Percentiles rank a stretch among this genome's conserved stretches.
Evolutionary conservation across 176 grass and related monocot genomes (phyloP).

Genomic region (Rhynchospora tenuis): DNA sequence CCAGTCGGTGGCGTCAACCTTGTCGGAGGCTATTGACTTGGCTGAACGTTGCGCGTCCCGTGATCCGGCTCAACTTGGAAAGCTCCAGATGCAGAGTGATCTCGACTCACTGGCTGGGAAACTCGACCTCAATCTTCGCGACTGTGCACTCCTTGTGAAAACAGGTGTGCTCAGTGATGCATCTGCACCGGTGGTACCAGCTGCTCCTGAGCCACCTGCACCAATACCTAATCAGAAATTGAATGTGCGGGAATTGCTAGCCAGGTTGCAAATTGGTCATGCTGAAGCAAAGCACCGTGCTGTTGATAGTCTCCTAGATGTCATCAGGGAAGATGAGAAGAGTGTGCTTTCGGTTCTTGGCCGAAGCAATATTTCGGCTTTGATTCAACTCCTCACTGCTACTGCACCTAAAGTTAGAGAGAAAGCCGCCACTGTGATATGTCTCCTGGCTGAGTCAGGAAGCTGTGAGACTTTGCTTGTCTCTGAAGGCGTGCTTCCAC

Average conservation of each 20-base stretch:
- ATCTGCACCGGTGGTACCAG: constrained; percentile 20
- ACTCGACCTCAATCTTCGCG: constrained; percentile 81
- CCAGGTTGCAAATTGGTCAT: constrained; percentile 85
- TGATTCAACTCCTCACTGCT: constrained; percentile 74
- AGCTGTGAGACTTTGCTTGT: constrained; percentile 67
- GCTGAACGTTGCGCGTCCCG: constrained; percentile 30
- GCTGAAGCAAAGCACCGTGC: constrained; percentile 81
- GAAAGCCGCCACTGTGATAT: constrained; percentile 65
- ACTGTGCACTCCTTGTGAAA: constrained; percentile 88
- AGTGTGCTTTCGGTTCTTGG: constrained; percentile 62
- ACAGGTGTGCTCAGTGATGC: constrained; percentile 70
- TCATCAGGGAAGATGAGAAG: constrained; percentile 76
- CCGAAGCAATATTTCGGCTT: constrained; percentile 72
- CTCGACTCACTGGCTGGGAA: constrained; percentile 80
- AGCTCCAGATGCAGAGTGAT: constrained; percentile 94
- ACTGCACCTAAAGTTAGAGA: constrained; percentile 74
- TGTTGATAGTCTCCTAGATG: constrained; percentile 68
- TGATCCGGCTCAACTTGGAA: constrained; percentile 35
- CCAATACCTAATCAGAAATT: constrained; percentile 14
- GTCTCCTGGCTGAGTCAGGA: constrained; percentile 64
- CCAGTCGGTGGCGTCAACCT: constrained; percentile 58
- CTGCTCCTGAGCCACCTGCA: background rate
- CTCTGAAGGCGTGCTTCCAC: constrained; percentile 73
- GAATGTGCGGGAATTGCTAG: constrained; percentile 72
- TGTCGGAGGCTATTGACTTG: constrained; percentile 51